These are phyloP conservation scores for Cyberlindnera lachancei DNA, from an alignment of 805 yeast genomes.

Conservation along the genomic window DNA sequence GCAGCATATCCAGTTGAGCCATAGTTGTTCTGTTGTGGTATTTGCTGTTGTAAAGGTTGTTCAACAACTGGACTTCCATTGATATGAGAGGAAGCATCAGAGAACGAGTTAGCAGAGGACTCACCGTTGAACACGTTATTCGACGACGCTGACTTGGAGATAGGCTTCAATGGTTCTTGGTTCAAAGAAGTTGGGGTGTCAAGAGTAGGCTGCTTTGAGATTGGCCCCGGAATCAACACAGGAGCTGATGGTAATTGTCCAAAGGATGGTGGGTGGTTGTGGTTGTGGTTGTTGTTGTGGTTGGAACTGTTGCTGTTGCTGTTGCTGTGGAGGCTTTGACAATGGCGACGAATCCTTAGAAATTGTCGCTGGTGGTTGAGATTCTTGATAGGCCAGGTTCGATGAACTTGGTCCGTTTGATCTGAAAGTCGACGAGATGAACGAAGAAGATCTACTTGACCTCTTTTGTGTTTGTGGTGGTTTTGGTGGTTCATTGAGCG, in stretches of 20 bases:
- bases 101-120: conserved; percentile 9
- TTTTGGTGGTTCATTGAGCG: conserved; percentile 11
- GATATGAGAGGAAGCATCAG: conserved; percentile 11
- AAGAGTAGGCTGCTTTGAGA: conserved; percentile 3
- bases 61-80: conserved; percentile 9
- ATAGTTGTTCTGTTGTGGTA: no score
- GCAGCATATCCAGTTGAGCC: no score
- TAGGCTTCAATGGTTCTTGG: conserved; percentile 31
- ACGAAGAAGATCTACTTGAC: conserved; percentile 17
- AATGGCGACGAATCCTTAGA: not conserved
- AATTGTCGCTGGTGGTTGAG: not conserved
- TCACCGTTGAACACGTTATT: conserved; percentile 3
- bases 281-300: conserved; percentile 1
- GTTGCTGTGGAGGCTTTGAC: not conserved
- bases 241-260: no score
- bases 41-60: conserved; percentile 42
- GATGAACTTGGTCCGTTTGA: conserved; percentile 7
- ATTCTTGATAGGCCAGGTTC: conserved; percentile 4
- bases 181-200: conserved; percentile 21
- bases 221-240: no score
- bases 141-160: conserved; percentile 19
- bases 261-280: no score
- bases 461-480: conserved; percentile 8
- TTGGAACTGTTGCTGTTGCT: not conserved
- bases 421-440: conserved; percentile 7